Conservation (phyloP, 1,139 yeast genomes). For the Candida neerlandica region DNA sequence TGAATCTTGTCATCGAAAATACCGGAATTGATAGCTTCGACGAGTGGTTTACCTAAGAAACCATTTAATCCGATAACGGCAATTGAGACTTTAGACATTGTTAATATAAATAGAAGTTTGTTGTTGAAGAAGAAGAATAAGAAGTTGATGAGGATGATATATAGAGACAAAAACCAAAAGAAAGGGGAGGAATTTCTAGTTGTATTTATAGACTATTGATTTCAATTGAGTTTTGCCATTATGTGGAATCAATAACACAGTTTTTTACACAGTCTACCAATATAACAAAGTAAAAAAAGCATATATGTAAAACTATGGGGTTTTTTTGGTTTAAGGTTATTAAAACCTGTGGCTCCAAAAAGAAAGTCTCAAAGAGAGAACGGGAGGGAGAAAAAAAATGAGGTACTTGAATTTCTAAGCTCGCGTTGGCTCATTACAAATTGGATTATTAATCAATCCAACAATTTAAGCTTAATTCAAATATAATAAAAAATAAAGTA, state of each 20-base stretch:
- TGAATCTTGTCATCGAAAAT: constrained; percentile 44
- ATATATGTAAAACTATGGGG: no score
- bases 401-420: neutral
- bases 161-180: neutral
- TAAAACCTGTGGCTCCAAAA: no score
- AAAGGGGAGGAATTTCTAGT: neutral
- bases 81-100: constrained; percentile 29
- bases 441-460: neutral
- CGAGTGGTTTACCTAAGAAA: constrained; percentile 47
- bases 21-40: constrained; percentile 48
- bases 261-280: neutral
- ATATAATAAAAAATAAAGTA: neutral
- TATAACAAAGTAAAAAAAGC: no score
- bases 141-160: no score
- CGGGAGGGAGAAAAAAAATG: no score
- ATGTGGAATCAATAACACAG: neutral
- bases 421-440: neutral
- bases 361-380: no score
- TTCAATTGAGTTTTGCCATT: neutral
- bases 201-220: neutral
- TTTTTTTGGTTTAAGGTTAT: no score
- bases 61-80: constrained; percentile 62
- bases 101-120: neutral
- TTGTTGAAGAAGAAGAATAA: neutral
- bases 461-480: neutral